These are phyloP conservation scores for Suillus paluster DNA, from an alignment of 768 basidiomycete species.

Conservation along the genomic window DNA sequence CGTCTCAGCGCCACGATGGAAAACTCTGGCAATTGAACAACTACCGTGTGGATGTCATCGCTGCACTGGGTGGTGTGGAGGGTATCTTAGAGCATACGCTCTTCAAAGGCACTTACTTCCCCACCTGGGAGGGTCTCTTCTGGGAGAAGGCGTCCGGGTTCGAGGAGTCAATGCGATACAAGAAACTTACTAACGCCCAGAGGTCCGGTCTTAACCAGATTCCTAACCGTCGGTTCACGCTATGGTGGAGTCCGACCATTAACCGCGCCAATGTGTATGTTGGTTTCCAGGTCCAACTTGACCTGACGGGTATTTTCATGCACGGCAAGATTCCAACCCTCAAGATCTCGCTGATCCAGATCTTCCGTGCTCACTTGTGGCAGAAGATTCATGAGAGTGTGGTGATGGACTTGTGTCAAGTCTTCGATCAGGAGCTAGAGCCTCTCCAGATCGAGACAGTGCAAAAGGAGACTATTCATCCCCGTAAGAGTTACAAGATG, in stretches of 20 bases:
- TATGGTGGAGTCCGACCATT: slow-evolving; percentile 99
- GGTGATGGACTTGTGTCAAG: slow-evolving; percentile 97
- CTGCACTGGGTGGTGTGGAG: slow-evolving; percentile 96
- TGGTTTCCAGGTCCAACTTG: slow-evolving; percentile 99
- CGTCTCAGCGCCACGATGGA: slow-evolving; percentile 93
- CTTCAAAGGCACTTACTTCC: slow-evolving; percentile 98
- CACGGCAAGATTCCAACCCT: slow-evolving; percentile 98
- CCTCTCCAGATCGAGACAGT: slow-evolving; percentile 99
- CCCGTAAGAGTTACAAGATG: slow-evolving; percentile 99
- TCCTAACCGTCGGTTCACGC: slow-evolving; percentile 97
- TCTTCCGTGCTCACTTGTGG: slow-evolving; percentile 99
- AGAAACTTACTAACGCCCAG: slow-evolving; percentile 97
- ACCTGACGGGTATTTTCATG: slow-evolving; percentile 97
- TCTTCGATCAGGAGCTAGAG: slow-evolving; percentile 98
- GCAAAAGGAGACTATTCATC: slow-evolving; percentile 99
- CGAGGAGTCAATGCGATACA: slow-evolving; percentile 95
- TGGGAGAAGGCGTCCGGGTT: slow-evolving; percentile 99
- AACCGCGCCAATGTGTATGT: slow-evolving; percentile 99
- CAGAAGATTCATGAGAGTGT: slow-evolving; percentile 97
- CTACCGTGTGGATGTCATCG: slow-evolving; percentile 98
- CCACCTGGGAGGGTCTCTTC: slow-evolving; percentile 98
- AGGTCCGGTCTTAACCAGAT: slow-evolving; percentile 98
- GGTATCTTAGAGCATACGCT: slow-evolving; percentile 96
- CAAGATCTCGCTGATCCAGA: slow-evolving; percentile 99
- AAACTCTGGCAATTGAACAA: slow-evolving; percentile 98